phyloP scores from a whole-genome alignment of 140 eudicot species.

The Senecio squalidus region DNA sequence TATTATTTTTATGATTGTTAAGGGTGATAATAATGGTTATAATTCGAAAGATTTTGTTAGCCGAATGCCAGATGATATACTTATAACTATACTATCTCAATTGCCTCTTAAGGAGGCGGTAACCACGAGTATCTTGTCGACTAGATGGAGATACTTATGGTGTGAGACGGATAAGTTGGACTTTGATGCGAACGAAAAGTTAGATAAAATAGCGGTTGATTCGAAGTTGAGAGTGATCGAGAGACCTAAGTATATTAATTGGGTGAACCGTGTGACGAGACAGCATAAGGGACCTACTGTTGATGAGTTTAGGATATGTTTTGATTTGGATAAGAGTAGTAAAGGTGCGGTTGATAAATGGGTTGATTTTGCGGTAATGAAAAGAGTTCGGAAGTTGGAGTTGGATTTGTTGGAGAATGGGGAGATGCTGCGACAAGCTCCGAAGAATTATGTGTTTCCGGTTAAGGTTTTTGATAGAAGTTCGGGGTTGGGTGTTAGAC shows the following conservation, averaged over 20 bases:
- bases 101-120: conserved; percentile 51
- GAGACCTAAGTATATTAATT: conserved; percentile 47
- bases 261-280: conserved; percentile 53
- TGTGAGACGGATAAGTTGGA: conserved; percentile 31
- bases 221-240: conserved; percentile 28
- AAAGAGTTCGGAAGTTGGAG: conserved; percentile 41
- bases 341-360: conserved; percentile 40
- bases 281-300: conserved; percentile 35
- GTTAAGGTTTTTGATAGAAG: conserved; percentile 28
- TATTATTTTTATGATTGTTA: neutral
- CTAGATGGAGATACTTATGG: conserved; percentile 56
- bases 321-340: conserved; percentile 38
- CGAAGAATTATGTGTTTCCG: conserved; percentile 35
- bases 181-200: conserved; percentile 41
- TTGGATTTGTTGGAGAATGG: conserved; percentile 51
- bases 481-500: conserved; percentile 18
- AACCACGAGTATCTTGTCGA: conserved; percentile 39
- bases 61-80: conserved; percentile 48
- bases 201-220: conserved; percentile 33
- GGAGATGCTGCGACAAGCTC: conserved; percentile 33
- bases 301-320: conserved; percentile 38
- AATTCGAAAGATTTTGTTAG: conserved; percentile 42
- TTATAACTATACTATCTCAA: conserved; percentile 38
- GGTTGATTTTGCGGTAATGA: conserved; percentile 49
- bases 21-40: conserved; percentile 22